These are phyloP conservation scores for Caryopteris hybrid DNA, from an alignment of 305 asterid genomes.

Conservation along the genomic window DNA sequence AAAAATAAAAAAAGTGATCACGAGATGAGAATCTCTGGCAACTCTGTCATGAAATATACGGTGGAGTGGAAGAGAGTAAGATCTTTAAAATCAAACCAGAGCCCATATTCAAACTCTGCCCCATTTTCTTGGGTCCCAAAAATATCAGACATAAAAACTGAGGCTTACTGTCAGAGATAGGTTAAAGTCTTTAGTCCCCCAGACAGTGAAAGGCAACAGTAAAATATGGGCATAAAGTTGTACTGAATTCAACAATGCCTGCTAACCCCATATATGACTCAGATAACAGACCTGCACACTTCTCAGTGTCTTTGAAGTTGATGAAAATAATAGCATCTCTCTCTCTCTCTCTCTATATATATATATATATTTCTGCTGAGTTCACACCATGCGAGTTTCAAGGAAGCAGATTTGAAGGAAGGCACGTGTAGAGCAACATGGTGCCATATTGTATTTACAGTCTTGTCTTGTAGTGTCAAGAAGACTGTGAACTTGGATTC, in stretches of 20 bases:
- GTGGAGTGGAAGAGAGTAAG: not conserved
- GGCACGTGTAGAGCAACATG: constrained; percentile 52
- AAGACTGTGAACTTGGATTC: constrained; percentile 34
- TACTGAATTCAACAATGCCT: constrained; percentile 14
- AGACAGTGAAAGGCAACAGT: constrained; percentile 9
- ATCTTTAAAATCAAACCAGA: not conserved
- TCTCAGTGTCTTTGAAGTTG: constrained; percentile 33
- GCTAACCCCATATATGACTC: constrained; percentile 22
- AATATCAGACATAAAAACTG: constrained; percentile 19
- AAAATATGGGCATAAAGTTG: constrained; percentile 16
- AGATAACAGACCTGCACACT: constrained; percentile 23
- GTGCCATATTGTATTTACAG: constrained; percentile 34
- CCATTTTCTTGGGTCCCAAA: constrained; percentile 9
- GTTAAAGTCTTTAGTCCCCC: constrained; percentile 11
- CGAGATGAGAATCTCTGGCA: constrained; percentile 45
- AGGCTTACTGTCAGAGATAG: constrained; percentile 20
- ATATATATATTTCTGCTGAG: not conserved
- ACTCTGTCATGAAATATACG: constrained; percentile 19
- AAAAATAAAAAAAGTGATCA: constrained; percentile 23
- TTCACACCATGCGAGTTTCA: constrained; percentile 31
- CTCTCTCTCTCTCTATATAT: not conserved
- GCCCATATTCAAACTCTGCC: constrained; percentile 26
- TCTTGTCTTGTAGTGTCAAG: constrained; percentile 43
- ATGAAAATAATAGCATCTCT: constrained; percentile 33
- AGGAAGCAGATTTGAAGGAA: constrained; percentile 35